A percentile compares a stretch with the other conserved stretches of the same genome.
These are phyloP conservation scores for Glaciozyma martinii DNA, from an alignment of 768 basidiomycete genomes.

Conservation along the genomic window DNA sequence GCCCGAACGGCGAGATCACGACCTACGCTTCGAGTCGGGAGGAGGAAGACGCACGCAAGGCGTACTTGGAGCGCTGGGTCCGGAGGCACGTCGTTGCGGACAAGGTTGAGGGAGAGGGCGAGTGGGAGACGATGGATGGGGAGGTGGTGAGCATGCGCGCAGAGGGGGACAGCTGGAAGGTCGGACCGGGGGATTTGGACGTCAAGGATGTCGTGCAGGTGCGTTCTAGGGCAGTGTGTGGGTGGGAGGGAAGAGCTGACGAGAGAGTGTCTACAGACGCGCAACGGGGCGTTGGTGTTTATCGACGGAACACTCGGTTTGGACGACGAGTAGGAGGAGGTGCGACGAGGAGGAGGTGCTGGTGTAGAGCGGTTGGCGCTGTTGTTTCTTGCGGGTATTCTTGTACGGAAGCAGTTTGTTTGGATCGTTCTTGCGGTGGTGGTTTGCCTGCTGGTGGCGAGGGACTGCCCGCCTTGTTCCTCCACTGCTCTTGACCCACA, in stretches of 20 bases:
- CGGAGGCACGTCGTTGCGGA: background rate
- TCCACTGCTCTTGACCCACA: background rate
- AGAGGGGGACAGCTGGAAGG: background rate
- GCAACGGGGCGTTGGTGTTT: background rate
- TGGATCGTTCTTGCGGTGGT: background rate
- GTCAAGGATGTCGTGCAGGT: background rate
- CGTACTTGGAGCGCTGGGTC: background rate
- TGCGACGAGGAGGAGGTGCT: background rate
- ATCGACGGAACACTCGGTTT: background rate
- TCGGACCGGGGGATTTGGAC: background rate
- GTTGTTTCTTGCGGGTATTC: background rate
- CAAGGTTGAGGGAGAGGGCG: background rate
- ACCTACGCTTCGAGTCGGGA: background rate
- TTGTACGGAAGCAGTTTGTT: too few species aligned
- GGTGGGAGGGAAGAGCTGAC: background rate
- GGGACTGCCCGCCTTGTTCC: too few species aligned
- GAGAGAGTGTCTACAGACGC: background rate
- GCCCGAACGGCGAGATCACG: background rate
- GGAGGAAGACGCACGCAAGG: background rate
- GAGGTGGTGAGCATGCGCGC: background rate
- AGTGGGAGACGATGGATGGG: background rate
- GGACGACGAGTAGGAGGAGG: background rate
- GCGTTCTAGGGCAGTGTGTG: background rate
- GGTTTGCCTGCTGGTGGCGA: too few species aligned
- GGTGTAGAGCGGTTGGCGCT: background rate